Evolutionary conservation across 441 rosid species (phyloP), one percentile per base, ranked within the genome.

Genomic region (Melastoma candidum): DNA sequence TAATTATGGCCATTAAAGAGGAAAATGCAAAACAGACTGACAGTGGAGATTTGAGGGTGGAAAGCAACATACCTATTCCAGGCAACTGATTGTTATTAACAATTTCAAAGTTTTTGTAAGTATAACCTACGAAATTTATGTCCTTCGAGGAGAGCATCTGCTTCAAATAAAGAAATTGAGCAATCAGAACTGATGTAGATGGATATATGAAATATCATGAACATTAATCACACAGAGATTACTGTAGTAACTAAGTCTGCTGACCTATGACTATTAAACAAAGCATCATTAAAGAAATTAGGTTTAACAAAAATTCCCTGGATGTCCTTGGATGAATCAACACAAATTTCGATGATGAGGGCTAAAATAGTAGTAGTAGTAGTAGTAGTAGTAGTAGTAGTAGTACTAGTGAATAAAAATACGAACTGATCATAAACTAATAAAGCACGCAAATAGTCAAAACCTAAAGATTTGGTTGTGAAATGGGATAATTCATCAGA

Each of bases 1-100:
- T 26, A 51, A 56, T 45, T 29, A 26, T 13, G 24, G 11, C 25
- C 46, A 60, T 46, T 43, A 47, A 36, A 12, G 13, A 54, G 32
- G 39, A 14, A 32, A n/a, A 26, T 9, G 29, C 12, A 10, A 3
- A 44, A 17, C 26, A 14, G 5, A 54, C 2, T 17, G 43, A 12
- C 43, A 51, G 11, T 3, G 9, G 12, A 14, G 11, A 10, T n/a
- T 32, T 32, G 22, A 32, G 41, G 5, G 41, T 8, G 8, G 41
- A 32, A 32, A 32, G 41, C 8, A 32, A 32, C 41, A 32, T 32
- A 32, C 41, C 41, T 32, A 32, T 32, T 2, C 41, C 41, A 6
- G 41, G 41, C 41, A 32, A 32, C 41, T 32, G 41, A 32, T 32
- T 32, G 41, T 32, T 32, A 32, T 32, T 32, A 32, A 32, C 41